phyloP scores from a whole-genome alignment of 106 monocot species.

The Allium sativum region DNA sequence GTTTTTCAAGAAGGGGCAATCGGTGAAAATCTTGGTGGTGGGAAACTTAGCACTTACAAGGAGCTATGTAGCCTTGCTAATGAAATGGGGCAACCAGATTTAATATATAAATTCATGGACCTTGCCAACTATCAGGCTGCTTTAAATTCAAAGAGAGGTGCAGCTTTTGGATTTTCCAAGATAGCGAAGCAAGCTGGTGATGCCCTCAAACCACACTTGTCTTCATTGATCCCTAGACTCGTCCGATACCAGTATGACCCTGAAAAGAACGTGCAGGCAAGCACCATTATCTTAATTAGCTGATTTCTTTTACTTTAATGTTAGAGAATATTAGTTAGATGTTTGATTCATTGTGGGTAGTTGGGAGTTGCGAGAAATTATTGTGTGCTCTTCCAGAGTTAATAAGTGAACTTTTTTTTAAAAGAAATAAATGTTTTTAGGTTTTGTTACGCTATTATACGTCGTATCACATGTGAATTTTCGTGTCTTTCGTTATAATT shows the following conservation, averaged over 20 bases:
- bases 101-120: slow-evolving; percentile 98
- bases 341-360: too few relatives aligned
- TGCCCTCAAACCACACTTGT: slow-evolving; percentile 75
- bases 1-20: slow-evolving; percentile 95
- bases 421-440: too few relatives aligned
- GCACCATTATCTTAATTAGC: too few relatives aligned
- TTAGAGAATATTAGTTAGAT: too few relatives aligned
- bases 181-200: slow-evolving; percentile 98
- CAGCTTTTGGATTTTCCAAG: slow-evolving; percentile 97
- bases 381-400: too few relatives aligned
- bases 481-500: too few relatives aligned
- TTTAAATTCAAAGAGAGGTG: slow-evolving; percentile 93
- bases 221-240: slow-evolving; percentile 70
- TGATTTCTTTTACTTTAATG: too few relatives aligned
- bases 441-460: too few relatives aligned
- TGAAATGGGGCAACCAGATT: slow-evolving; percentile 99
- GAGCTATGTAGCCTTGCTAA: slow-evolving; percentile 93
- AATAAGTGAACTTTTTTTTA: too few relatives aligned
- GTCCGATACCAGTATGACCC: slow-evolving; percentile 94
- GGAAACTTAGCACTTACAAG: slow-evolving; percentile 92
- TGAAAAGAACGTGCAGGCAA: slow-evolving; percentile 98
- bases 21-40: slow-evolving; percentile 68
- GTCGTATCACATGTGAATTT: too few relatives aligned
- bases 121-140: slow-evolving; percentile 94
- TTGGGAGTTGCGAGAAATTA: too few relatives aligned